Percentiles rank a stretch among this genome's conserved stretches.
Conservation (phyloP, 2,329 filamentous ascomycete species). For the Colletotrichum tabaci region DNA sequence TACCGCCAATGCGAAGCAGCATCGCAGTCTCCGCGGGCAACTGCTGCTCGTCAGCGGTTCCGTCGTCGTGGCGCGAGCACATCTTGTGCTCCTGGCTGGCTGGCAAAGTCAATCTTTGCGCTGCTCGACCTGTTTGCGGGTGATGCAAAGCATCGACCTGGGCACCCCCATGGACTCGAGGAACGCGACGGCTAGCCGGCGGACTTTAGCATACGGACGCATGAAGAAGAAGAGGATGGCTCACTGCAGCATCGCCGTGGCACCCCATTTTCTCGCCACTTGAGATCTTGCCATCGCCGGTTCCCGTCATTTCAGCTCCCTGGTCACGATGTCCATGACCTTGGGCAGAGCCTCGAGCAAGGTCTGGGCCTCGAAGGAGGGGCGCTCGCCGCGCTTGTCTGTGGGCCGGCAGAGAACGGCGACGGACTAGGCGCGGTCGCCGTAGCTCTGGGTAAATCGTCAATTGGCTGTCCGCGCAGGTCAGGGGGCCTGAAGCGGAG, state of each 20-base stretch:
- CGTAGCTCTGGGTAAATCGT: conserved; percentile 89
- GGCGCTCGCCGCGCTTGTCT: conserved; percentile 81
- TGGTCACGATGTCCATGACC: conserved; percentile 90
- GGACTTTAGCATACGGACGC: conserved; percentile 26
- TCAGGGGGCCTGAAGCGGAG: conserved; percentile 84
- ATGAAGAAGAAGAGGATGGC: neutral
- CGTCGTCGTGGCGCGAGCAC: conserved; percentile 72
- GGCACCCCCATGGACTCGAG: conserved; percentile 78
- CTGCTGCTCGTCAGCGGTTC: conserved; percentile 52
- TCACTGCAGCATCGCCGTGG: conserved; percentile 43
- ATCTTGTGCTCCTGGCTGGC: conserved; percentile 71
- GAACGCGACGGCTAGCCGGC: conserved; percentile 67
- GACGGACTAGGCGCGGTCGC: conserved; percentile 93
- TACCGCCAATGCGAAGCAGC: neutral
- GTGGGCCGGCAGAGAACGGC: conserved; percentile 85
- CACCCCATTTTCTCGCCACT: conserved; percentile 81
- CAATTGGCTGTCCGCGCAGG: conserved; percentile 92
- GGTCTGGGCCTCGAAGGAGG: conserved; percentile 93
- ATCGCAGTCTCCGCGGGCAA: neutral
- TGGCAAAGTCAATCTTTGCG: conserved; percentile 71
- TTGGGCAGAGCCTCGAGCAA: conserved; percentile 87
- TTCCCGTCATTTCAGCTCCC: conserved; percentile 83
- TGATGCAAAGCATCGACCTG: conserved; percentile 70
- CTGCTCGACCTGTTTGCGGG: conserved; percentile 72
- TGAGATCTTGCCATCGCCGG: conserved; percentile 77